A percentile compares a stretch with the other conserved stretches of the same genome.
Conservation (phyloP, 805 yeast species). For the Yamadazyma ubonensis region DNA sequence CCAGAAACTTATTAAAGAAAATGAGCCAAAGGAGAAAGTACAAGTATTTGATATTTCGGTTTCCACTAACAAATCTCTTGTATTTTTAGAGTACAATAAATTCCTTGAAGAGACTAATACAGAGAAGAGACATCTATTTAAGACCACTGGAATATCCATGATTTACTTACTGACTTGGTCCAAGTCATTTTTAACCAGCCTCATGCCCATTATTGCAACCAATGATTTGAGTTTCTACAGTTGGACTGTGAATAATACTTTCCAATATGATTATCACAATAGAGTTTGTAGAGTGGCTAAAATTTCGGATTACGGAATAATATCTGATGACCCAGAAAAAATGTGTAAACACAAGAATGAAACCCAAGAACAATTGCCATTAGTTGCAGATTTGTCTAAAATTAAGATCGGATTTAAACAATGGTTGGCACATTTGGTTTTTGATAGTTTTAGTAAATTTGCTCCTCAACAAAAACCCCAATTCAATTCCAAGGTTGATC, state of each 20-base stretch:
- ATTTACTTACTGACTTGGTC: constrained; percentile 41
- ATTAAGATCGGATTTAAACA: constrained; percentile 4
- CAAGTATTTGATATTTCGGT: constrained; percentile 38
- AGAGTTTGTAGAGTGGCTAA: constrained; percentile 24
- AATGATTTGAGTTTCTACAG: constrained; percentile 34
- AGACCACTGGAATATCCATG: constrained; percentile 36
- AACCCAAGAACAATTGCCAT: neutral
- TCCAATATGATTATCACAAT: constrained; percentile 35
- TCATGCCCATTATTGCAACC: constrained; percentile 34
- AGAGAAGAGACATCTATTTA: constrained; percentile 25
- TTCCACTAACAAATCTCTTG: constrained; percentile 32
- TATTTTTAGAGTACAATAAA: constrained; percentile 34
- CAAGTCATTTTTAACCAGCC: constrained; percentile 29
- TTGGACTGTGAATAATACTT: constrained; percentile 40
- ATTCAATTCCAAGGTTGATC: constrained; percentile 5
- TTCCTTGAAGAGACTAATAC: constrained; percentile 26
- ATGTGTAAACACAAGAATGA: constrained; percentile 21
- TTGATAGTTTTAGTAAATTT: neutral
- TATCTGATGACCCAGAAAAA: constrained; percentile 35
- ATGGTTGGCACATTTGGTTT: constrained; percentile 2
- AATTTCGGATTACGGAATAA: constrained; percentile 34
- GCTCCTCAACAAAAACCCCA: neutral
- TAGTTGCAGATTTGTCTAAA: neutral
- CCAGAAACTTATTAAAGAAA: constrained; percentile 21
- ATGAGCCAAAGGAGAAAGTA: constrained; percentile 18